phyloP scores from a whole-genome alignment of 2,329 filamentous ascomycete species.

The Exophiala xenobiotica region DNA sequence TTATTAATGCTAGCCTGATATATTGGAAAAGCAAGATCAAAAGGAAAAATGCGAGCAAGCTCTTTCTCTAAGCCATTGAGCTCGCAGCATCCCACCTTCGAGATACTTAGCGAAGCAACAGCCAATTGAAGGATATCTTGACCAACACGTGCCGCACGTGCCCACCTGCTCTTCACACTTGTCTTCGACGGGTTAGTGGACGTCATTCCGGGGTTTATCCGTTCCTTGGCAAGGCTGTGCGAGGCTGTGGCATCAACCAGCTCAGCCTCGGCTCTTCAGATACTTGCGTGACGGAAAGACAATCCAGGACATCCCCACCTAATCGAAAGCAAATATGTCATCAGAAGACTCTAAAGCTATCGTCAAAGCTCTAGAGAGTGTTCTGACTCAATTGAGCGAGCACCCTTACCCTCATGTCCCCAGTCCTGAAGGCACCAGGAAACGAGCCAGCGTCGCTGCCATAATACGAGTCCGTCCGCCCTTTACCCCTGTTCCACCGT shows the following conservation, averaged over 20 bases:
- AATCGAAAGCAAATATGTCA: too few species aligned
- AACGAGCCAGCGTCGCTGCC: constrained; percentile 65
- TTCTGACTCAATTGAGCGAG: constrained; percentile 24
- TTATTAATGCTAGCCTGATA: background rate
- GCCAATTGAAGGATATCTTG: background rate
- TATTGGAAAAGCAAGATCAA: background rate
- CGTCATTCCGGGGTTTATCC: background rate
- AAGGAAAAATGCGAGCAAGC: too few species aligned
- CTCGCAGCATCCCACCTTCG: too few species aligned
- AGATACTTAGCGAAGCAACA: too few species aligned
- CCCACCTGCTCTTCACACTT: background rate
- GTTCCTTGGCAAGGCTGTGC: background rate
- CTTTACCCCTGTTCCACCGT: constrained; percentile 53
- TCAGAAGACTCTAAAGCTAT: constrained; percentile 27
- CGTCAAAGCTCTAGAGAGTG: constrained; percentile 21
- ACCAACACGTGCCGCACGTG: background rate
- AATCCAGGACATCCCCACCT: too few species aligned
- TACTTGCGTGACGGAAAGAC: too few species aligned
- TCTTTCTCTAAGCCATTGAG: too few species aligned
- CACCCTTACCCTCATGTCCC: constrained; percentile 45
- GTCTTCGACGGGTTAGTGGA: background rate
- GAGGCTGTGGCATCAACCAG: too few species aligned
- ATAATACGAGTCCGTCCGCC: constrained; percentile 63
- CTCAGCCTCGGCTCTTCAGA: too few species aligned
- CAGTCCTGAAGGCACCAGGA: constrained; percentile 50